Evolutionary conservation across 148 eudicot genomes (phyloP).

Genomic region (Rhododendron molle): DNA sequence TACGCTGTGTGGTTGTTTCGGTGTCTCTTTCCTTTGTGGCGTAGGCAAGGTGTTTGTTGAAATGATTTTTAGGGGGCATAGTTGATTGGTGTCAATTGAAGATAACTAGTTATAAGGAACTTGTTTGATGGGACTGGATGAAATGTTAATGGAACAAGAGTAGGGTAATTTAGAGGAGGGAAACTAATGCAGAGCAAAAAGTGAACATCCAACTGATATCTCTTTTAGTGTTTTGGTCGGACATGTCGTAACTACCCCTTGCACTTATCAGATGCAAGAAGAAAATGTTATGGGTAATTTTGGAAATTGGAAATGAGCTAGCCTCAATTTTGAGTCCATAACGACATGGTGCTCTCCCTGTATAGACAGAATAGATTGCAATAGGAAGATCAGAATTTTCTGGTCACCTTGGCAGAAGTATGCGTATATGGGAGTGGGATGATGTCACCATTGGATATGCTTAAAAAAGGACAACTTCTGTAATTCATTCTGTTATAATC

Average conservation of each 20-base stretch:
- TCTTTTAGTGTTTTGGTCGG: background rate
- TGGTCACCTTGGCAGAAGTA: background rate
- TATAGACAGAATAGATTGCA: background rate
- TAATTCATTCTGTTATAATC: background rate
- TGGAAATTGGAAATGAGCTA: background rate
- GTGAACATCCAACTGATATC: background rate
- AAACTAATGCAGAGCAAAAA: background rate
- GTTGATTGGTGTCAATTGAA: background rate
- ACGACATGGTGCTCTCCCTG: background rate
- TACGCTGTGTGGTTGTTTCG: background rate
- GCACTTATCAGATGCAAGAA: background rate
- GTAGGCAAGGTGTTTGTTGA: constrained; percentile 7
- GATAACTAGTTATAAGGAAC: background rate
- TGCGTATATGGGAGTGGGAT: background rate
- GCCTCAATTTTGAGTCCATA: background rate
- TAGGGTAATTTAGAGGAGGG: background rate
- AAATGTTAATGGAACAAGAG: background rate
- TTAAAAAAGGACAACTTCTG: background rate
- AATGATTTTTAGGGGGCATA: background rate
- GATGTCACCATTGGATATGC: background rate
- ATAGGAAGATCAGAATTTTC: background rate
- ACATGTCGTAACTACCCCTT: background rate
- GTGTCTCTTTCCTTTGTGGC: background rate
- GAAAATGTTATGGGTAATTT: no score
- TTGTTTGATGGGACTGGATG: background rate